These are phyloP conservation scores for Petunia secreta DNA, from an alignment of 257 asterid species.

Conservation along the genomic window DNA sequence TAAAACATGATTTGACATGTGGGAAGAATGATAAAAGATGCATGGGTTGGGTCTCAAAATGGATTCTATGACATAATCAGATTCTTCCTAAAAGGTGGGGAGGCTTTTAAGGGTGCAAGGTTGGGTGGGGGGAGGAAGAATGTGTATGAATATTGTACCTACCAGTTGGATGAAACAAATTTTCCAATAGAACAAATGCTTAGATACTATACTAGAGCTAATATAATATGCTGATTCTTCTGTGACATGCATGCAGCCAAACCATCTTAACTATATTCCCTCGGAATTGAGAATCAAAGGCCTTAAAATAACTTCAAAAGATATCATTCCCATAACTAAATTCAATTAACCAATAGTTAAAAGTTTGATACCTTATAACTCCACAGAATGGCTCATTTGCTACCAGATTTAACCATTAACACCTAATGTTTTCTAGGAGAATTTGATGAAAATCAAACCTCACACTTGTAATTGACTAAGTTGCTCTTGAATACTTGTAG, in stretches of 20 bases:
- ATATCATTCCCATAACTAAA: not conserved
- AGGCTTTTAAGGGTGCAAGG: not conserved
- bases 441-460: no score
- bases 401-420: not conserved
- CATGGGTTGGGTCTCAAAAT: not conserved
- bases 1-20: not conserved
- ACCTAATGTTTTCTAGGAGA: not conserved
- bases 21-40: no score
- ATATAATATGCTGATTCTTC: not conserved
- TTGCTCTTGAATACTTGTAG: no score
- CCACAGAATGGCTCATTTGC: not conserved
- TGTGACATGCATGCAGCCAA: not conserved
- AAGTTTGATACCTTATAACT: not conserved
- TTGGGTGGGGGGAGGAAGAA: not conserved
- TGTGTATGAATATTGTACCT: not conserved
- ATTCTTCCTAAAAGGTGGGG: slow-evolving; percentile 7
- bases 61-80: not conserved
- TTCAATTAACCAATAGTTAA: not conserved
- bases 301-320: not conserved
- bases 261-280: not conserved
- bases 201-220: not conserved
- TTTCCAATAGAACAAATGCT: not conserved
- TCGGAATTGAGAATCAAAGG: not conserved
- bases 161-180: not conserved
- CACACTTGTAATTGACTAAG: no score